These are phyloP conservation scores for Phytophthora pseudosyringae DNA, from an alignment of 352 stramenopile species.

Conservation along the genomic window DNA sequence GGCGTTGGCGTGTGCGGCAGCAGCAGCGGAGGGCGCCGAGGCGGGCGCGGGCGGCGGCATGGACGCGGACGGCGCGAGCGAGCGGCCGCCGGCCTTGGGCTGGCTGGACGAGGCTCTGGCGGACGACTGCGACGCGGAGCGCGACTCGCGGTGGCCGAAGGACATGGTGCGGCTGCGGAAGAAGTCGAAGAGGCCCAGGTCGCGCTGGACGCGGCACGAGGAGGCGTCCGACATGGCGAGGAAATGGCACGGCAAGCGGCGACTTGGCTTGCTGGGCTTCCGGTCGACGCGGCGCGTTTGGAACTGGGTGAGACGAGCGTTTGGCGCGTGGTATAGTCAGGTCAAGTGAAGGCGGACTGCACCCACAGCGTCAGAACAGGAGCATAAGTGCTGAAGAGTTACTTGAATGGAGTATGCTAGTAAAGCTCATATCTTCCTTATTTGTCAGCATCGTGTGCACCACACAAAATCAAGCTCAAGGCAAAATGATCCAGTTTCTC, in stretches of 20 bases:
- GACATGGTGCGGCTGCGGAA: conserved; percentile 71
- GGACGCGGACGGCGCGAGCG: conserved; percentile 30
- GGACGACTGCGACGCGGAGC: conserved; percentile 28
- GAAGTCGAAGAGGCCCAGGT: conserved; percentile 80
- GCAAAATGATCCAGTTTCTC: conserved; percentile 1
- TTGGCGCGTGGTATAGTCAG: conserved; percentile 7
- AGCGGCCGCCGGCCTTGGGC: conserved; percentile 16
- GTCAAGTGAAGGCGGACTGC: conserved; percentile 6
- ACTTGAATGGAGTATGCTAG: not conserved
- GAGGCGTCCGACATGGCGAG: conserved; percentile 38
- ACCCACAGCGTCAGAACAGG: conserved; percentile 10
- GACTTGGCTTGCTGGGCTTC: not conserved
- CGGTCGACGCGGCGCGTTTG: conserved; percentile 6
- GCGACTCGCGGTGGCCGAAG: conserved; percentile 35
- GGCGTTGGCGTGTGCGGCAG: not conserved
- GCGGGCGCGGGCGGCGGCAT: conserved; percentile 29
- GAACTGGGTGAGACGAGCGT: conserved; percentile 22
- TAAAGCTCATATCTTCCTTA: not conserved
- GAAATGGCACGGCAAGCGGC: not conserved
- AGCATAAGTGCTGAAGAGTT: not conserved
- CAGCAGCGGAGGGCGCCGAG: conserved; percentile 1
- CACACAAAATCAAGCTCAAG: conserved; percentile 15
- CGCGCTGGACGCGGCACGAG: conserved; percentile 29
- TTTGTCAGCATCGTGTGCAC: not conserved
- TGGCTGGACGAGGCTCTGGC: conserved; percentile 13